Evolutionary conservation across 2,329 filamentous ascomycete genomes (phyloP).

Genomic region (Fusarium irregulare): DNA sequence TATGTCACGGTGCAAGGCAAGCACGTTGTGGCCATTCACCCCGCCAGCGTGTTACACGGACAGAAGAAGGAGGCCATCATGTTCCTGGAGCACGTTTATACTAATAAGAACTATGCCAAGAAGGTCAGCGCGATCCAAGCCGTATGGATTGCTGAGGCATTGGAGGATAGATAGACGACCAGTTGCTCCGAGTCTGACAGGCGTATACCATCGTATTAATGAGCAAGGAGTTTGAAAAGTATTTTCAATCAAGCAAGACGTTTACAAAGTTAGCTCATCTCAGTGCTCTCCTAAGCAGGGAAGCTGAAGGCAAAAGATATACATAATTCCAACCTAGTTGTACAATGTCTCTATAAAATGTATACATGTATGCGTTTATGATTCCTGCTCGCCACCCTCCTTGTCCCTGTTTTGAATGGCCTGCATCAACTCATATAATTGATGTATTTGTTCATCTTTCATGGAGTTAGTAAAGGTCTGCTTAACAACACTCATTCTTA

Average conservation of each 20-base stretch:
- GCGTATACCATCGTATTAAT: background rate
- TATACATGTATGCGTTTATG: conserved; percentile 27
- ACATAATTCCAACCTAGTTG: background rate
- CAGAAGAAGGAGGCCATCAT: conserved; percentile 74
- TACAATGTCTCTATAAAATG: conserved; percentile 22
- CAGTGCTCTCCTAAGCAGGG: background rate
- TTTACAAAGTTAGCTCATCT: background rate
- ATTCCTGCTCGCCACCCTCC: conserved; percentile 44
- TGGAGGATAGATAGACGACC: conserved; percentile 49
- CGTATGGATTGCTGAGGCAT: conserved; percentile 67
- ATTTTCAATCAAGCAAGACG: background rate
- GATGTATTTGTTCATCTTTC: conserved; percentile 89
- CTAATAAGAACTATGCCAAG: conserved; percentile 73
- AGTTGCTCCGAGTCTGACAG: background rate
- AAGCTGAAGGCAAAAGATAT: background rate
- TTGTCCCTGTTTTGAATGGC: conserved; percentile 67
- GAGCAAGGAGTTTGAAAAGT: background rate
- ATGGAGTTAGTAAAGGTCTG: conserved; percentile 10
- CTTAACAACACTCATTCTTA: background rate
- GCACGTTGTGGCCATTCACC: conserved; percentile 71
- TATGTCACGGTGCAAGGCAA: conserved; percentile 71
- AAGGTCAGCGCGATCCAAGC: conserved; percentile 72
- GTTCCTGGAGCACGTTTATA: conserved; percentile 75
- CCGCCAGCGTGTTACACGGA: conserved; percentile 70
- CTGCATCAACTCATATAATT: conserved; percentile 94